Evolutionary conservation across 257 asterid genomes (phyloP).

Genomic region (Petrea volubilis): DNA sequence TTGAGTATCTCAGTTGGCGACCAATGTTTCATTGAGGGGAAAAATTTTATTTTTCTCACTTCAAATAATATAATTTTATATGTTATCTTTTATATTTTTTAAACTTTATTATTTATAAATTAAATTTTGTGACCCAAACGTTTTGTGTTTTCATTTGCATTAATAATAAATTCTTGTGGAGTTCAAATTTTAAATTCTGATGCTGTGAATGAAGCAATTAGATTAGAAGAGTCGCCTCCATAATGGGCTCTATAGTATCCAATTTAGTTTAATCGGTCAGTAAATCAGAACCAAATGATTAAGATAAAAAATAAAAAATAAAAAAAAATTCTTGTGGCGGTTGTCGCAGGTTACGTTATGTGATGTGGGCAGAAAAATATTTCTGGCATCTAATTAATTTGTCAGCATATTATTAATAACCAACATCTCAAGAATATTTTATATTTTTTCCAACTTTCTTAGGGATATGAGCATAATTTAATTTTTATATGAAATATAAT

Average conservation of each 20-base stretch:
- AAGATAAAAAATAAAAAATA: too few species aligned
- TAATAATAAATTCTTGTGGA: too few species aligned
- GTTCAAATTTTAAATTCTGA: too few species aligned
- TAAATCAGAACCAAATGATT: too few species aligned
- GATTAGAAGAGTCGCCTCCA: too few species aligned
- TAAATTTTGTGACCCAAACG: background rate
- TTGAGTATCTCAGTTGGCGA: background rate
- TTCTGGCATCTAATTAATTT: constrained; percentile 18
- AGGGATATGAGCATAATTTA: constrained; percentile 3
- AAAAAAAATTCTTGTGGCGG: too few species aligned
- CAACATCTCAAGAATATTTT: constrained; percentile 24
- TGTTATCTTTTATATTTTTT: background rate
- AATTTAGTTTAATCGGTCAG: too few species aligned
- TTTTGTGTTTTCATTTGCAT: too few species aligned
- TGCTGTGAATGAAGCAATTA: too few species aligned
- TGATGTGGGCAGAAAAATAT: constrained; percentile 19
- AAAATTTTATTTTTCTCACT: background rate
- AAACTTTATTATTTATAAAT: too few species aligned
- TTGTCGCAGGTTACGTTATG: too few species aligned
- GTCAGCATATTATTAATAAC: constrained; percentile 25
- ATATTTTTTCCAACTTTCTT: constrained; percentile 6
- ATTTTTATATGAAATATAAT: background rate
- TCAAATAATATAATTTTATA: background rate
- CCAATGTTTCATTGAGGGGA: background rate
- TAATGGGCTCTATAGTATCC: too few species aligned